Percentiles rank a stretch among this genome's conserved stretches.
phyloP scores from a whole-genome alignment of 495 filamentous ascomycete species.

The Xylaria curta region DNA sequence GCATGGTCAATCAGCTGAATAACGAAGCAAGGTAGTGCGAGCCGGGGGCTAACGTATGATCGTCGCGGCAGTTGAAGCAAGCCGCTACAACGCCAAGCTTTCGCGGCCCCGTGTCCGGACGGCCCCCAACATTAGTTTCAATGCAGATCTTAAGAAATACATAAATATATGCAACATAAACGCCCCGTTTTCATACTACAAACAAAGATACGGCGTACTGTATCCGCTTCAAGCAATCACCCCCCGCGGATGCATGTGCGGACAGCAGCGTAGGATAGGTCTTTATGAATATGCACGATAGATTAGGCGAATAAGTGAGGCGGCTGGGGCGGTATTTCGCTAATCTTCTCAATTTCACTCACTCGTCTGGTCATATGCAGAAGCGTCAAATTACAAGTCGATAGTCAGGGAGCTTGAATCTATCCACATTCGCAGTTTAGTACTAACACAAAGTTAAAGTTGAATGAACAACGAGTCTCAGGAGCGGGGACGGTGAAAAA shows the following conservation, averaged over 20 bases:
- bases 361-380: not conserved
- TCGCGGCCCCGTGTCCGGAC: not conserved
- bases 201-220: not conserved
- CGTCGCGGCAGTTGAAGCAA: constrained; percentile 12
- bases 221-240: not conserved
- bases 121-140: not conserved
- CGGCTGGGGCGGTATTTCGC: not conserved
- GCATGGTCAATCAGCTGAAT: not conserved
- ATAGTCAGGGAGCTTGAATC: not conserved
- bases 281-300: not conserved
- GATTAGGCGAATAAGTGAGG: not conserved
- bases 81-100: not conserved
- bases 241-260: not conserved
- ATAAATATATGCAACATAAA: not conserved
- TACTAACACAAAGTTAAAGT: not conserved
- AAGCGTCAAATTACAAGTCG: not conserved
- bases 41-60: constrained; percentile 4
- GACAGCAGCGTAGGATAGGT: not conserved
- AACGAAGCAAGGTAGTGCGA: not conserved
- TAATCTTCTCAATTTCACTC: not conserved
- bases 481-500: not conserved
- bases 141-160: not conserved
- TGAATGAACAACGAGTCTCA: not conserved
- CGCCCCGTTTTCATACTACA: not conserved
- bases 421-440: not conserved